Evolutionary conservation across 2,329 filamentous ascomycete species (phyloP), one percentile per base, ranked within the genome.

Genomic region (Sporothrix schenckii): DNA sequence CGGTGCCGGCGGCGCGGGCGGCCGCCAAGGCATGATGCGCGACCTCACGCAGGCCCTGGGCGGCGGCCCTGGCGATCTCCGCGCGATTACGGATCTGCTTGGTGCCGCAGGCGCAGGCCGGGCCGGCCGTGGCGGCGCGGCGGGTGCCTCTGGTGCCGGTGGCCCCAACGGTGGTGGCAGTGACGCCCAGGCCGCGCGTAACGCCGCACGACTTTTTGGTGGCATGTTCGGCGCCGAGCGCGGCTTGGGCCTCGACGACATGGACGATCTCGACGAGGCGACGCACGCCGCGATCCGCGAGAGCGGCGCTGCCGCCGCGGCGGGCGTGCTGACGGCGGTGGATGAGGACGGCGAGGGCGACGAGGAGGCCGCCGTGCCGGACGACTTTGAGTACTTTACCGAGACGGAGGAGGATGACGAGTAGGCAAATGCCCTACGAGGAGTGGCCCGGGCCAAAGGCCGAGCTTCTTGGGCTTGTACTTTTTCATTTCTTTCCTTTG

Each of bases 281-380:
- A 73, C 50, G 69, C 72, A 52, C 60, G 77, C 71, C 60, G 30
- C 72, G 72, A 63, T 75, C 74, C 50, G 75, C 6, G 74, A 74
- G 14, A 79, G 78, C 24, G 88, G 91, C 67, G 89, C 91, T 21
- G 89, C 89, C 0, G 90, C 91, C 0, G 91, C 91, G 0, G 92
- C 91, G 0, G 92, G 90, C 70, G 92, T 96, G 1, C 82, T 97
- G 75, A 97, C 91, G 4, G 91, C 93, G 6, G 88, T 97, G 4
- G 94, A 97, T 76, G 94, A 98, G 79, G 92, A 94, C 76, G 88
- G 85, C 11, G 91, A 92, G 72, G 89, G 85, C 47, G 89, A 87
- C 14, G 89, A 91, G 75, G 92, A 94, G 77, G 92, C 92, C 1
- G 82, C 85, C 50, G 79, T 88, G 7, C 92, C 92, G 5, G 81